Conservation (phyloP, 176 grass and related monocot species). For the Ampelocalamus luodianensis region DNA sequence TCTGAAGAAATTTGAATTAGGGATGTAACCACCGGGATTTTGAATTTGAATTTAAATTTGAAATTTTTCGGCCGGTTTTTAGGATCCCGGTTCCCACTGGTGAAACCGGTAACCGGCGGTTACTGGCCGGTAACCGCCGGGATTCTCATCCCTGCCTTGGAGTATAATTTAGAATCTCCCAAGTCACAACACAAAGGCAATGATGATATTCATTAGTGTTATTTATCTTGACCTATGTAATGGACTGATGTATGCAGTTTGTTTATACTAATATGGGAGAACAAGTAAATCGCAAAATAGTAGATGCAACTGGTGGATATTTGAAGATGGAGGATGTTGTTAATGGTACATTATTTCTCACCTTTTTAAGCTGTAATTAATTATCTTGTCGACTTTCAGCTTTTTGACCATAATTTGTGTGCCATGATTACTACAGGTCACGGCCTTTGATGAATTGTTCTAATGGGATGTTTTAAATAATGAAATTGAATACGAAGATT, state of each 20-base stretch:
- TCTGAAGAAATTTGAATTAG: too few species aligned
- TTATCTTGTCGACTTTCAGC: background rate
- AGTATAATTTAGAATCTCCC: conserved; percentile 16
- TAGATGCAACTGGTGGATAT: conserved; percentile 76
- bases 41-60: too few species aligned
- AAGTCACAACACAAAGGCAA: background rate
- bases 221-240: conserved; percentile 7
- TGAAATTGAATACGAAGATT: background rate
- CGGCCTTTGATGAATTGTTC: conserved; percentile 24
- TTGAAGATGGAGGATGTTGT: conserved; percentile 78
- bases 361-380: conserved; percentile 9
- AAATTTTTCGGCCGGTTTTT: too few species aligned
- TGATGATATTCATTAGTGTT: background rate
- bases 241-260: conserved; percentile 74
- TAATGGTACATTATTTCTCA: conserved; percentile 60
- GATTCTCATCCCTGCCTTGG: too few species aligned
- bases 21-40: too few species aligned
- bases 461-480: conserved; percentile 22
- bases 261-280: conserved; percentile 68
- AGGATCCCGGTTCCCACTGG: too few species aligned
- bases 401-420: conserved; percentile 10
- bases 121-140: too few species aligned
- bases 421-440: background rate
- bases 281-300: conserved; percentile 53
- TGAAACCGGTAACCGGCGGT: too few species aligned